These are phyloP conservation scores for Kuraishia piskuri DNA, from an alignment of 805 yeast genomes.

Conservation along the genomic window DNA sequence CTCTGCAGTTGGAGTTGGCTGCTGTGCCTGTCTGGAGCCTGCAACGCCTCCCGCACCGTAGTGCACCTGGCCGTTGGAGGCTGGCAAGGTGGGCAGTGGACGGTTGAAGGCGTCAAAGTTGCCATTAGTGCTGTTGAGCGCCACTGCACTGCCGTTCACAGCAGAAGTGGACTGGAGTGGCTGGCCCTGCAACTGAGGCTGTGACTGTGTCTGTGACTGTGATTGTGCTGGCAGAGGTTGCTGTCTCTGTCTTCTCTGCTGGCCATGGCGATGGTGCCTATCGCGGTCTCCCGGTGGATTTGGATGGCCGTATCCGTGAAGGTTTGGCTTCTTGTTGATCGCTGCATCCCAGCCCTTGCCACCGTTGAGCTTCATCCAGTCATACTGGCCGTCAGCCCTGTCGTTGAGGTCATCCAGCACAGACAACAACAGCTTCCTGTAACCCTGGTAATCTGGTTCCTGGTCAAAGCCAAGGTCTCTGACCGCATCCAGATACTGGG, in stretches of 20 bases:
- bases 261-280: slow-evolving; percentile 27
- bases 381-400: slow-evolving; percentile 80
- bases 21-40: neutral
- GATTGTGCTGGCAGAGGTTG: slow-evolving; percentile 11
- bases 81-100: neutral
- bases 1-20: neutral
- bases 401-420: slow-evolving; percentile 69
- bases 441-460: slow-evolving; percentile 87
- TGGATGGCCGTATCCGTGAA: slow-evolving; percentile 96
- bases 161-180: slow-evolving; percentile 2
- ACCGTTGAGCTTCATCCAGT: slow-evolving; percentile 94
- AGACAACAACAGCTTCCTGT: slow-evolving; percentile 68
- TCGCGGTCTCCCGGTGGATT: slow-evolving; percentile 60
- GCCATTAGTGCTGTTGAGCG: neutral
- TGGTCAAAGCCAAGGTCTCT: slow-evolving; percentile 88
- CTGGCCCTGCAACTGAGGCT: slow-evolving; percentile 1
- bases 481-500: slow-evolving; percentile 82
- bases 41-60: neutral
- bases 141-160: neutral
- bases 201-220: slow-evolving; percentile 10
- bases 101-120: neutral
- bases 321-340: slow-evolving; percentile 82
- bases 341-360: slow-evolving; percentile 95
- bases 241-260: slow-evolving; percentile 24
- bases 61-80: neutral